Percentiles rank a stretch among this genome's conserved stretches.
phyloP scores from a whole-genome alignment of 352 stramenopile species.

The Phytophthora palmivora region DNA sequence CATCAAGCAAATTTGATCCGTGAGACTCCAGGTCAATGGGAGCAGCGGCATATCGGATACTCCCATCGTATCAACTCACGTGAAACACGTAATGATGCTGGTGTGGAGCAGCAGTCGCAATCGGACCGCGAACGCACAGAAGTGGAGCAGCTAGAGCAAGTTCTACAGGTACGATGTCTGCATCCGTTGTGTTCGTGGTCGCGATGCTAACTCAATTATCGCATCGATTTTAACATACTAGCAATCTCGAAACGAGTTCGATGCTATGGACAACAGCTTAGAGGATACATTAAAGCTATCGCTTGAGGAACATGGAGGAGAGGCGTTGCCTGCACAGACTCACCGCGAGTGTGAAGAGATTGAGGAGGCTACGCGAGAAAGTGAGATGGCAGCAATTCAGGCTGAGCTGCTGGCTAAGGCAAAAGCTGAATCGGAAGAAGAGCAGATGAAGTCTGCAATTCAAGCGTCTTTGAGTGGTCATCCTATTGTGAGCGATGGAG shows the following conservation, averaged over 20 bases:
- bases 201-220: conserved; percentile 10
- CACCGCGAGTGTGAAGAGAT: conserved; percentile 54
- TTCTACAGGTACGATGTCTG: conserved; percentile 56
- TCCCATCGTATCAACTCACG: conserved; percentile 76
- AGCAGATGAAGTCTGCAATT: conserved; percentile 73
- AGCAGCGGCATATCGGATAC: conserved; percentile 72
- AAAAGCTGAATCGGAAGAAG: conserved; percentile 76
- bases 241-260: conserved; percentile 79
- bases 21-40: conserved; percentile 69
- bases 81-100: conserved; percentile 36
- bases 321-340: conserved; percentile 25
- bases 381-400: conserved; percentile 80
- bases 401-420: conserved; percentile 72
- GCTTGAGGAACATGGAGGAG: conserved; percentile 52
- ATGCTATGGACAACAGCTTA: conserved; percentile 77
- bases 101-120: conserved; percentile 37
- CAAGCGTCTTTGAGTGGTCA: conserved; percentile 59
- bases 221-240: conserved; percentile 20
- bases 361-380: conserved; percentile 63
- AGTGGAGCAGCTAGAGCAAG: conserved; percentile 75
- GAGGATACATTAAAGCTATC: conserved; percentile 79
- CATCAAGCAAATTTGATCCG: conserved; percentile 66
- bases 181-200: not conserved
- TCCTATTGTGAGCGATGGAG: conserved; percentile 12
- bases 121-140: conserved; percentile 64